Evolutionary conservation across 2,329 filamentous ascomycete genomes (phyloP), one percentile per base, ranked within the genome.

Genomic region (Polychaeton citri): DNA sequence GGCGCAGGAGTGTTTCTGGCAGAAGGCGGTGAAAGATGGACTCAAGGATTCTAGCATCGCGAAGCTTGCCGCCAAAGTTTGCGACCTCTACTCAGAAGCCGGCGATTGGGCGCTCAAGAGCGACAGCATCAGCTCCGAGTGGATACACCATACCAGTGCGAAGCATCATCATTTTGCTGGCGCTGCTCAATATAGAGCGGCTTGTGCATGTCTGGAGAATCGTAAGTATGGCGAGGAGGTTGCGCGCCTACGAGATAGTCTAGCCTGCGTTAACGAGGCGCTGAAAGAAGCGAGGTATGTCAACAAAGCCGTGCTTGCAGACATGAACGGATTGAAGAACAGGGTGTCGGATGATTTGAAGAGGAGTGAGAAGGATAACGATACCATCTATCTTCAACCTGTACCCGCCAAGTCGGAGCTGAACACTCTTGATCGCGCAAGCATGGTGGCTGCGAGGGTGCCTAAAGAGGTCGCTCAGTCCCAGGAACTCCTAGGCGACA

Each of bases 101-200:
- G 79, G 82, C 5, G 88, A 95, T 48, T 80, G 79, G 44, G 87
- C 85, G 7, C 77, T 92, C 54, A 84, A 86, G 58, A 94, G 86
- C 43, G 79, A 94, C 50, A 79, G 83, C 12, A 79, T 96, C 46
- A 90, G 83, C 55, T 87, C 81, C 38, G 82, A 90, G 43, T 96
- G 88, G 90, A 95, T 98, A 48, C 88, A 96, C 59, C 88, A 96
- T 55, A 87, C 92, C 72, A 87, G 82, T 18, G 90, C 88, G 5
- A 98, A 96, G 57, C 87, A 96, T 53, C 83, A 95, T 53, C 90
- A 96, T 59, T 96, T 98, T 61, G 87, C 88, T 2, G 88, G 85
- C 0, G 90, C 90, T 0, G 90, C 90, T 0, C 90, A 98, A 55
- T 96, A 88, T 49, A 71, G 90, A 10, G 85, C 88, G 18, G 85